Evolutionary conservation across 2,329 filamentous ascomycete species (phyloP).

Genomic region (Colletotrichum camelliae): DNA sequence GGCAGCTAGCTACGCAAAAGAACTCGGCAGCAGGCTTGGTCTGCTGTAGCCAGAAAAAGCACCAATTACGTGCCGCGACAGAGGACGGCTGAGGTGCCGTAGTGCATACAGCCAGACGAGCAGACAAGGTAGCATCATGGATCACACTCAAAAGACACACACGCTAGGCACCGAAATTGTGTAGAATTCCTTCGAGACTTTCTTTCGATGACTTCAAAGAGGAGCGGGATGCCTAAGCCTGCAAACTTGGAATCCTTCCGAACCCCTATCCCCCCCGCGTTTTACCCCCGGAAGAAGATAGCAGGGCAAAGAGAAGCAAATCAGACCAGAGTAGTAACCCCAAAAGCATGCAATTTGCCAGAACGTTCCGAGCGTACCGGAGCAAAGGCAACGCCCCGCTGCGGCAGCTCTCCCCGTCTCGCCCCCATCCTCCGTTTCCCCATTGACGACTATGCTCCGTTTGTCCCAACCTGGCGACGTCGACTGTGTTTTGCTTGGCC

Average conservation of each 20-base stretch:
- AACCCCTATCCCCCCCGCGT: background rate
- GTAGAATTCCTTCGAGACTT: background rate
- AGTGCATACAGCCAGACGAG: background rate
- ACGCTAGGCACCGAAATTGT: background rate
- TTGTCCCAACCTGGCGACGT: background rate
- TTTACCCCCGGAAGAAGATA: background rate
- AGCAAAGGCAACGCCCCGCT: background rate
- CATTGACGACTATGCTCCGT: background rate
- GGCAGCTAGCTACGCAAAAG: background rate
- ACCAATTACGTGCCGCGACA: background rate
- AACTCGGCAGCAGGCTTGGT: background rate
- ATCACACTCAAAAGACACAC: background rate
- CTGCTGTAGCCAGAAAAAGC: background rate
- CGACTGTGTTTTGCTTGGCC: background rate
- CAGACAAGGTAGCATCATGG: background rate
- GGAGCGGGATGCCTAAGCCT: background rate
- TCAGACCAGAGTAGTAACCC: background rate
- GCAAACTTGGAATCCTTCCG: background rate
- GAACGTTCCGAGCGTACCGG: background rate
- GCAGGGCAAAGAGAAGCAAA: background rate
- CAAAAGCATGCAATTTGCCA: conserved; percentile 6
- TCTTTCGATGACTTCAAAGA: background rate
- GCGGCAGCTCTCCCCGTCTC: background rate
- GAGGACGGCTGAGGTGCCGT: background rate
- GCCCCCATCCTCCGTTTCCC: background rate